Conservation (phyloP, 192 early-diverging fungal genomes). For the Entomortierella parvispora region DNA sequence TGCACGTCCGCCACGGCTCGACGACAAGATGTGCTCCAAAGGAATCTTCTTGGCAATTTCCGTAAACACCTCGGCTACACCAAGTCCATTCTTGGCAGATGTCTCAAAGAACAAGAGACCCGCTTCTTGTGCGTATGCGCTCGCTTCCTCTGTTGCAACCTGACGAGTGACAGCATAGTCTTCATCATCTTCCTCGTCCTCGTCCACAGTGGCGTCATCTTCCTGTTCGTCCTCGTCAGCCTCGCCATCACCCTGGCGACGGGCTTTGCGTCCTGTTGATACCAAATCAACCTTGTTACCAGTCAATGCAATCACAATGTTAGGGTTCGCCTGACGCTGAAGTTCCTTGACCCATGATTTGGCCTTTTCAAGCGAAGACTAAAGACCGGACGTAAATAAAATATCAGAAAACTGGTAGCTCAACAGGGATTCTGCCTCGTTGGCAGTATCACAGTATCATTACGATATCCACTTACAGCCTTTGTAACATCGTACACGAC, state of each 20-base stretch:
- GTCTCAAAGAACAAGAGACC: slow-evolving; percentile 92
- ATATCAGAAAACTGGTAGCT: too few relatives aligned
- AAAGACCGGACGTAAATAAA: not conserved
- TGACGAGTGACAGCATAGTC: slow-evolving; percentile 62
- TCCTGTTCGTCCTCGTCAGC: slow-evolving; percentile 45
- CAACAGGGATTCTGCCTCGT: too few relatives aligned
- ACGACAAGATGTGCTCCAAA: slow-evolving; percentile 55
- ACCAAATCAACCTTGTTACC: slow-evolving; percentile 96
- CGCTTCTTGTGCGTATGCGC: slow-evolving; percentile 81
- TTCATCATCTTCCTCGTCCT: slow-evolving; percentile 55
- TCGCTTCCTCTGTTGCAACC: slow-evolving; percentile 81
- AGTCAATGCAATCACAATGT: slow-evolving; percentile 95
- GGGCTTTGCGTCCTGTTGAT: slow-evolving; percentile 18
- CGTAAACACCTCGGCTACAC: slow-evolving; percentile 89
- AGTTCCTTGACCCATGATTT: slow-evolving; percentile 97
- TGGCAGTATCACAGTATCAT: too few relatives aligned
- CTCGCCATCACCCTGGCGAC: slow-evolving; percentile 23
- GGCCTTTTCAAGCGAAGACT: slow-evolving; percentile 90
- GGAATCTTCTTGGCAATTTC: slow-evolving; percentile 78
- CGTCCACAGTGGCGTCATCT: slow-evolving; percentile 42
- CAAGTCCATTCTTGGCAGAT: slow-evolving; percentile 85
- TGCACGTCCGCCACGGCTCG: slow-evolving; percentile 33
- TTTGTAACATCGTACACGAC: slow-evolving; percentile 97
- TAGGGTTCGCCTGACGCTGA: slow-evolving; percentile 94
- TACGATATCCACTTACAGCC: slow-evolving; percentile 60